A percentile compares a stretch with the other conserved stretches of the same genome.
These are phyloP conservation scores for Fusarium bactridioides DNA, from an alignment of 2,329 filamentous ascomycete genomes.

Conservation along the genomic window DNA sequence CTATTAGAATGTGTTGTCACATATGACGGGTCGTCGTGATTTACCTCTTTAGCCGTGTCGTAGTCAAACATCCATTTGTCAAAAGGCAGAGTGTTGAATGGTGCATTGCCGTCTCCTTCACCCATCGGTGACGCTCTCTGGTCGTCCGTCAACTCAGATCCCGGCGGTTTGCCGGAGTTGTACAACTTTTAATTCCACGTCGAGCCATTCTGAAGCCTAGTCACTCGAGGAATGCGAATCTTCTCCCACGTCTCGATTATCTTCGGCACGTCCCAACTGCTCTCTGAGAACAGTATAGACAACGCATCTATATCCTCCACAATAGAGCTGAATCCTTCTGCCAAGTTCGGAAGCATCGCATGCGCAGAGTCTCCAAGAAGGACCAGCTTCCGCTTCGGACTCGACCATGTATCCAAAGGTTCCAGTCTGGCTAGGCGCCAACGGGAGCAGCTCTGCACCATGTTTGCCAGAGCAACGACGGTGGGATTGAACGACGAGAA, in stretches of 20 bases:
- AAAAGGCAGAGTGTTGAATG: background rate
- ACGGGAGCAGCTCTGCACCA: background rate
- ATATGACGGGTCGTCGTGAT: rapidly evolving
- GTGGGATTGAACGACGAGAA: background rate
- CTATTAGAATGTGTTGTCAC: background rate
- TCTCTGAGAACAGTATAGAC: background rate
- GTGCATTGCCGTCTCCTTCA: background rate
- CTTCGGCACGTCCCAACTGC: rapidly evolving
- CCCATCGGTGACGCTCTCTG: background rate
- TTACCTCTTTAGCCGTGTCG: background rate
- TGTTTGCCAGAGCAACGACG: background rate
- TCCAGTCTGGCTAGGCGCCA: constrained; percentile 2
- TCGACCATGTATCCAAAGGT: background rate
- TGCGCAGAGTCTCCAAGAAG: background rate
- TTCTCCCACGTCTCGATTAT: background rate
- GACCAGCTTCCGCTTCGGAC: background rate
- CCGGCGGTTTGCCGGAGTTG: background rate
- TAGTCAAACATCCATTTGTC: background rate
- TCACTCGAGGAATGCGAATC: background rate
- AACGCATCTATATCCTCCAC: background rate
- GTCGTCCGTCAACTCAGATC: background rate
- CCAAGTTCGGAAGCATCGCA: background rate
- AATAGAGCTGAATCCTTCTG: background rate
- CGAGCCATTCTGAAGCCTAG: background rate
- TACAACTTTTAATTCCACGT: background rate